Evolutionary conservation across 2,329 filamentous ascomycete genomes (phyloP).

Genomic region (Neocucurbitaria cava): DNA sequence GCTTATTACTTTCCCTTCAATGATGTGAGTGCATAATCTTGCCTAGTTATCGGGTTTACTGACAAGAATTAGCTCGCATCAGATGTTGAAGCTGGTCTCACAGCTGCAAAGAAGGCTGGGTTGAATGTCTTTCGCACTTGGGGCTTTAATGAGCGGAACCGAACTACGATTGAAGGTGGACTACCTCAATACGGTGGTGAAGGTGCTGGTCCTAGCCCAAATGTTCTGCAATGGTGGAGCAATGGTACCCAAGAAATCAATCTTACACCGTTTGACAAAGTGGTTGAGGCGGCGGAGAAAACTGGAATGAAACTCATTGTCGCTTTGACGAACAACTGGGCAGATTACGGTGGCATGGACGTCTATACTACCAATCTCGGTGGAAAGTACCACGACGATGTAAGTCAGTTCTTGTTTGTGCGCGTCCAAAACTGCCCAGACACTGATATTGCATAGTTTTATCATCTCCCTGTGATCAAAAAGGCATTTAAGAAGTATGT

Average conservation of each 20-base stretch:
- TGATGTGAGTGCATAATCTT: slow-evolving; percentile 46
- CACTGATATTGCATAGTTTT: slow-evolving; percentile 19
- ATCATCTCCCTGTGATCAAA: slow-evolving; percentile 59
- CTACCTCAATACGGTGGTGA: slow-evolving; percentile 62
- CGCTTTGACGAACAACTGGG: slow-evolving; percentile 65
- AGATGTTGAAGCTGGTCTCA: slow-evolving; percentile 57
- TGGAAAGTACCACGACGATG: slow-evolving; percentile 60
- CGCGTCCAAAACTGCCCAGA: background rate
- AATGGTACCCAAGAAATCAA: slow-evolving; percentile 57
- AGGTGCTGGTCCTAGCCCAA: slow-evolving; percentile 54
- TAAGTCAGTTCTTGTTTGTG: slow-evolving; percentile 1
- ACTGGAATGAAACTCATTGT: slow-evolving; percentile 62
- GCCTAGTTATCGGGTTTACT: background rate
- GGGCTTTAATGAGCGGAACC: slow-evolving; percentile 66
- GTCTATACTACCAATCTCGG: slow-evolving; percentile 65
- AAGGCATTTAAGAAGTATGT: slow-evolving; percentile 59
- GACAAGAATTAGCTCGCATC: slow-evolving; percentile 50
- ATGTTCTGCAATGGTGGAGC: slow-evolving; percentile 55
- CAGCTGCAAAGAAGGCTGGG: slow-evolving; percentile 57
- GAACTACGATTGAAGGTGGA: slow-evolving; percentile 53
- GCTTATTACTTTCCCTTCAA: slow-evolving; percentile 65
- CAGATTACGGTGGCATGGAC: slow-evolving; percentile 67
- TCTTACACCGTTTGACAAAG: slow-evolving; percentile 58
- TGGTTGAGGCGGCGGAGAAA: slow-evolving; percentile 59
- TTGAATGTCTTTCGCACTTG: slow-evolving; percentile 64